Evolutionary conservation across 106 monocot species (phyloP).

Genomic region (Allium cepa): DNA sequence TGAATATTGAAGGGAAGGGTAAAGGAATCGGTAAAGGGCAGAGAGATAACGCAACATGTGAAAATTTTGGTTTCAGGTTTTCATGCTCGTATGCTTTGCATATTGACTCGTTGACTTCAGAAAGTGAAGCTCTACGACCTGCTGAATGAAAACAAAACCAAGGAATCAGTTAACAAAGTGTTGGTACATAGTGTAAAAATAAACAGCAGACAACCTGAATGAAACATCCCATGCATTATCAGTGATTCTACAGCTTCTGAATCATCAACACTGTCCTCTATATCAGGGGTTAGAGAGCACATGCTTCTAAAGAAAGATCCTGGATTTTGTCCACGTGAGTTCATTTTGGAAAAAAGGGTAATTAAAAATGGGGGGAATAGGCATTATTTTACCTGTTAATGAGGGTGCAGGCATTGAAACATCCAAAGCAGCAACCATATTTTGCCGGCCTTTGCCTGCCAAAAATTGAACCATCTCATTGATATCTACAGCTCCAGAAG

Average conservation of each 20-base stretch:
- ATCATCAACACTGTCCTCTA: slow-evolving; percentile 53
- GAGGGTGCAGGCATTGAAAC: slow-evolving; percentile 70
- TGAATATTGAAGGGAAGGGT: slow-evolving; percentile 85
- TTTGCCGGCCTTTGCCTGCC: slow-evolving; percentile 64
- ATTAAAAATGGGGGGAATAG: neutral
- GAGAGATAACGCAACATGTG: slow-evolving; percentile 42
- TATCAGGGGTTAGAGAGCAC: slow-evolving; percentile 67
- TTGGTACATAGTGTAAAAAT: neutral
- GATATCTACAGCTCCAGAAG: slow-evolving; percentile 53
- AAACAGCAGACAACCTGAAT: neutral
- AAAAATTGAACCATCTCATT: slow-evolving; percentile 47
- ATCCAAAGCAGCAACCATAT: slow-evolving; percentile 66
- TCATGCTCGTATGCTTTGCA: slow-evolving; percentile 18
- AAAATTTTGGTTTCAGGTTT: slow-evolving; percentile 26
- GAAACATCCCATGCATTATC: slow-evolving; percentile 53
- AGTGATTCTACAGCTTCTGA: slow-evolving; percentile 53
- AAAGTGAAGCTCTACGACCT: slow-evolving; percentile 42
- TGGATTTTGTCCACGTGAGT: slow-evolving; percentile 25
- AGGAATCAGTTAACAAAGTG: neutral
- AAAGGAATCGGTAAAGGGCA: slow-evolving; percentile 87
- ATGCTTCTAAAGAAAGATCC: slow-evolving; percentile 38
- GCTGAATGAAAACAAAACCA: neutral
- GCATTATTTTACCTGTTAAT: slow-evolving; percentile 41
- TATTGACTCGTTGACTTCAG: slow-evolving; percentile 47
- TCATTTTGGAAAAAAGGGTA: slow-evolving; percentile 10